These are phyloP conservation scores for Penicillium griseofulvum DNA, from an alignment of 2,329 filamentous ascomycete species.

Conservation along the genomic window DNA sequence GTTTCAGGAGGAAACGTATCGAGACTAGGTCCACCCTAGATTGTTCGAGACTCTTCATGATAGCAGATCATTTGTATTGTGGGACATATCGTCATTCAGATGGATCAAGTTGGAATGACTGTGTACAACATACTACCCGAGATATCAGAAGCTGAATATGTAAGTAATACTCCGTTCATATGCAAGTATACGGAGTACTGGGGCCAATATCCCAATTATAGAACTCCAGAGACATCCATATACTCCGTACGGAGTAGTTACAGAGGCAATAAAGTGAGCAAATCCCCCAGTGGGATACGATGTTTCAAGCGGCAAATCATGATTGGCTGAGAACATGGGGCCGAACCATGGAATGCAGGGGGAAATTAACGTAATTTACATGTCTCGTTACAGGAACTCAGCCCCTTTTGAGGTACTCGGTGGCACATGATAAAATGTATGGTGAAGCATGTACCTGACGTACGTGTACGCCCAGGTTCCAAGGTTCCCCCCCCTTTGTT, in stretches of 20 bases:
- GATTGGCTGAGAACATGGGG: background rate
- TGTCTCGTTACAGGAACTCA: conserved; percentile 3
- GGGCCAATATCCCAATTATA: background rate
- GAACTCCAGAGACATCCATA: background rate
- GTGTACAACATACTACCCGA: background rate
- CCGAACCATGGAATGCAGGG: conserved; percentile 16
- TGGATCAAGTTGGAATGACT: background rate
- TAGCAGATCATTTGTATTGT: background rate
- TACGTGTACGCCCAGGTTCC: background rate
- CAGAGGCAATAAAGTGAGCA: background rate
- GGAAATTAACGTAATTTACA: conserved; percentile 10
- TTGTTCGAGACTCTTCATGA: conserved; percentile 2
- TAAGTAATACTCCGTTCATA: background rate
- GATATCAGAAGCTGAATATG: background rate
- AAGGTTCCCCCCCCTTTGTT: background rate
- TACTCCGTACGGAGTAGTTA: no score
- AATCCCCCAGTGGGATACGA: background rate
- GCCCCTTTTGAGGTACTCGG: background rate
- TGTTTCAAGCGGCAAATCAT: background rate
- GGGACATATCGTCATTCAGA: background rate
- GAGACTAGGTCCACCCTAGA: background rate
- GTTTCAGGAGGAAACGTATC: background rate
- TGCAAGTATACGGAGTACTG: background rate
- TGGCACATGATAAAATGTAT: conserved; percentile 1
- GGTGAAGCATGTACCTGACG: background rate